phyloP scores from a whole-genome alignment of 345 rosid genomes.

The Brassica incana region DNA sequence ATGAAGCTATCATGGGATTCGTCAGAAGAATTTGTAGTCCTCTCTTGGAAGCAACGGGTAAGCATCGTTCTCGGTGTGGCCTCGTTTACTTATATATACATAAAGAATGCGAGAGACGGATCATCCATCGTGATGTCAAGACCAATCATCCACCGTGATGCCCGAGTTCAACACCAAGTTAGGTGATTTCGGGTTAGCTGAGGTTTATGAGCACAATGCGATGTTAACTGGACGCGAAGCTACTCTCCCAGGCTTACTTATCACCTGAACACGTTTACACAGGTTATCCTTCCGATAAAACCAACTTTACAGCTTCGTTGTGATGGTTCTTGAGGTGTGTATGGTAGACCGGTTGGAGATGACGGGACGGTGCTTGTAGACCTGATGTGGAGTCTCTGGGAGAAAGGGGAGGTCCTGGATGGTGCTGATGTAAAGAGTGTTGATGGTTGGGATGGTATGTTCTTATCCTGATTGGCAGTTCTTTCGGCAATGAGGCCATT shows the following conservation, averaged over 20 bases:
- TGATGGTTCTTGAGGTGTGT: conserved; percentile 70
- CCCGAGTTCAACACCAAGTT: conserved; percentile 70
- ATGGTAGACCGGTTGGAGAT: conserved; percentile 63
- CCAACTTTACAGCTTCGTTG: conserved; percentile 81
- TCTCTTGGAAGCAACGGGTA: conserved; percentile 64
- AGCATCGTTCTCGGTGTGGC: conserved; percentile 67
- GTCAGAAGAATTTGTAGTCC: conserved; percentile 26
- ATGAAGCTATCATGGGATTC: conserved; percentile 29
- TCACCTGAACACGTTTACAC: conserved; percentile 82
- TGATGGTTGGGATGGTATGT: conserved; percentile 69
- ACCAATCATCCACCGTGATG: no score
- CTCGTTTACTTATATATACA: conserved; percentile 72
- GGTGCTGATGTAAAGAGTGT: conserved; percentile 65
- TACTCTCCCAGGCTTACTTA: conserved; percentile 77
- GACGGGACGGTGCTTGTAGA: conserved; percentile 58
- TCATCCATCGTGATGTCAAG: conserved; percentile 80
- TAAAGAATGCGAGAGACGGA: no score
- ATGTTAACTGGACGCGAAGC: conserved; percentile 48
- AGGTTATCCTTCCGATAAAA: conserved; percentile 64
- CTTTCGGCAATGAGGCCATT: no score
- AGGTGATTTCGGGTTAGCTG: conserved; percentile 84
- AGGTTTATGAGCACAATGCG: conserved; percentile 67
- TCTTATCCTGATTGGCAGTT: conserved; percentile 69
- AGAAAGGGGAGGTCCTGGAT: conserved; percentile 51
- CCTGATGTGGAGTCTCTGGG: conserved; percentile 69